Base-by-base conservation (phyloP, 345 rosid species). In the Heritiera littoralis region DNA sequence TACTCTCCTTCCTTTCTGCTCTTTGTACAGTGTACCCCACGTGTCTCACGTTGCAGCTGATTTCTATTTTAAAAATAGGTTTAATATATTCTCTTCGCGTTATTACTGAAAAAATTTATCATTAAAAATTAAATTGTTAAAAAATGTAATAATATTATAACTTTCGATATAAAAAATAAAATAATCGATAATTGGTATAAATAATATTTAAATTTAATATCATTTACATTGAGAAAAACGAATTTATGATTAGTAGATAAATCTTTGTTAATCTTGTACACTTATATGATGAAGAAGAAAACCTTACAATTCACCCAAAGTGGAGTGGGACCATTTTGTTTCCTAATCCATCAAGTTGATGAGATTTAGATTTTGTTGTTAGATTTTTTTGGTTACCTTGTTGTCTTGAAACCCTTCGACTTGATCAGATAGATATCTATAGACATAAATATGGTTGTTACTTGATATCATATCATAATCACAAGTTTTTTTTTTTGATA, bases 21-120 rank as follows among this genome's bases (percentile, higher is more conserved):
- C 38, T 14, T 45, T 74, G 60, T 54, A 60, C 74, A 72, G 66
- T 78, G 73, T 6, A 32, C 49, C 51, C 60, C 82, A 75, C 81
- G 79, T 69, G 69, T 77, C 58, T 32, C 81, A 46, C 78, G 77
- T 79, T 35, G 38, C 38, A 35, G 38, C 38, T 35, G 38, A 35
- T 35, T 35, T 35, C 1, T 3, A 35, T 35, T 35, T 35, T 35
- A 3, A 35, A 3, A 3, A 35, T 35, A 35, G 38, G 38, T 1
- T 35, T 35, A 35, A 35, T 35, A 3, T 35, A 1, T 35, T 35
- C 38, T 35, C 3, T 35, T 35, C 28, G 28, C 38, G 38, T 35
- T 1, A 35, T 35, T 35, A 3, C 3, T 35, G 38, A 35, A 35
- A 3, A 35, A 35, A 3, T 35, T 2, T 0, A 35, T 35, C 3